A percentile compares a stretch with the other conserved stretches of the same genome.
These are phyloP conservation scores for Royoungia palumana DNA, from an alignment of 768 basidiomycete genomes.

Conservation along the genomic window DNA sequence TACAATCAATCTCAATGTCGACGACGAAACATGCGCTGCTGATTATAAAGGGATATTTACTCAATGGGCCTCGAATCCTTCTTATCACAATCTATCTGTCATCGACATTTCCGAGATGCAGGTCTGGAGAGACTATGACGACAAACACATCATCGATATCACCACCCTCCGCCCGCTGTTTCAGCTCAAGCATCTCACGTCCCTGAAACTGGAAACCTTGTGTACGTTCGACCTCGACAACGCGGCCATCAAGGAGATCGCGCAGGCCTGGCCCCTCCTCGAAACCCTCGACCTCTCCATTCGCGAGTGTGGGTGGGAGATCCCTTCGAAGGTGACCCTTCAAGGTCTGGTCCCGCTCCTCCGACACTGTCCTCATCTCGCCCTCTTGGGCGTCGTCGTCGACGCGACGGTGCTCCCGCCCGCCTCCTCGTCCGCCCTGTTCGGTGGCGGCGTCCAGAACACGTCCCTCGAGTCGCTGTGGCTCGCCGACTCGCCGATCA, in stretches of 20 bases:
- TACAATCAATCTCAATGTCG: conserved; percentile 32
- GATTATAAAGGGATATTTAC: conserved; percentile 24
- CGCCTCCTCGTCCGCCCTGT: neutral
- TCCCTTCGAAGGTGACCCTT: conserved; percentile 26
- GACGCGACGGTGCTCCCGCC: conserved; percentile 24
- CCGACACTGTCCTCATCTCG: conserved; percentile 21
- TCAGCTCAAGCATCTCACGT: conserved; percentile 17
- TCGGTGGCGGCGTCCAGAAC: conserved; percentile 22
- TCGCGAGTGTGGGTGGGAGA: conserved; percentile 31
- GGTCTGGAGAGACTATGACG: conserved; percentile 28
- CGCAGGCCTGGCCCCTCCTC: conserved; percentile 26
- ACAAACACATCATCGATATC: conserved; percentile 29
- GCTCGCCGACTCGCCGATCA: conserved; percentile 28
- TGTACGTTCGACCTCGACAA: conserved; percentile 28
- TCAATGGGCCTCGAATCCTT: conserved; percentile 20
- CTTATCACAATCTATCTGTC: conserved; percentile 23
- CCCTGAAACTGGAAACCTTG: conserved; percentile 27
- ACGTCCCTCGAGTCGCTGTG: conserved; percentile 27
- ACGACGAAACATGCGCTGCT: conserved; percentile 28
- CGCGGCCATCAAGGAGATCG: conserved; percentile 22
- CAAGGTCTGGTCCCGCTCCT: conserved; percentile 23
- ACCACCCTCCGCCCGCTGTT: conserved; percentile 25
- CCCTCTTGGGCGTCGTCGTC: conserved; percentile 26
- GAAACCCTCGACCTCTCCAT: conserved; percentile 27
- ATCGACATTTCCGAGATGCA: conserved; percentile 31